Conservation (phyloP, 2,329 filamentous ascomycete species). For the Hortaea werneckii region DNA sequence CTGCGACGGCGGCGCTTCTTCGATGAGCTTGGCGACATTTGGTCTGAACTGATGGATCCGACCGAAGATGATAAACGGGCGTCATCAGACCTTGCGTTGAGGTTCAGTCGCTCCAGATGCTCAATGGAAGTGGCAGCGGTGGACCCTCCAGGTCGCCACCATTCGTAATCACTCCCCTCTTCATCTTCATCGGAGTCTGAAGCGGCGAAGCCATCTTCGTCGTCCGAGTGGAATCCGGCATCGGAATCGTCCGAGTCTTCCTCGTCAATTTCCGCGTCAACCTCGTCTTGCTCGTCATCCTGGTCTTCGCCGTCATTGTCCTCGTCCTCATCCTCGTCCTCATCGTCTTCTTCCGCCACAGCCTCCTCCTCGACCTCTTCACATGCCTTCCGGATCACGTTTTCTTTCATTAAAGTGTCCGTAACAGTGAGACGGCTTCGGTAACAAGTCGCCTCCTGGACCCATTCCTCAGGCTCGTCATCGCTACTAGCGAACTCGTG, state of each 20-base stretch:
- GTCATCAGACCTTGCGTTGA: slow-evolving; percentile 34
- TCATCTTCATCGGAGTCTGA: slow-evolving; percentile 51
- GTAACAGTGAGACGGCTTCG: slow-evolving; percentile 70
- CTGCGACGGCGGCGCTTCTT: slow-evolving; percentile 7
- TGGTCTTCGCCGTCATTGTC: slow-evolving; percentile 37
- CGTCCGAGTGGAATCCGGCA: slow-evolving; percentile 72
- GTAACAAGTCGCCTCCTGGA: slow-evolving; percentile 56
- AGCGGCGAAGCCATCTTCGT: slow-evolving; percentile 60
- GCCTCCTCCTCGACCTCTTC: slow-evolving; percentile 89
- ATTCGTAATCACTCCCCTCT: slow-evolving; percentile 57
- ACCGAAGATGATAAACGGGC: slow-evolving; percentile 45
- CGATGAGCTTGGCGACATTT: slow-evolving; percentile 10
- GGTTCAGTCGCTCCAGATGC: slow-evolving; percentile 35
- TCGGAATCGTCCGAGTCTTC: slow-evolving; percentile 30
- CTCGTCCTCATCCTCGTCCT: slow-evolving; percentile 46
- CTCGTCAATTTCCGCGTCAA: slow-evolving; percentile 14
- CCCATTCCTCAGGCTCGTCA: slow-evolving; percentile 83
- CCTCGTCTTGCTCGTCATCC: slow-evolving; percentile 38
- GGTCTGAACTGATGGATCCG: slow-evolving; percentile 37
- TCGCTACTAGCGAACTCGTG: slow-evolving; percentile 86
- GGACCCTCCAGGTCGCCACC: slow-evolving; percentile 53
- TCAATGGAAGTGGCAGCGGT: slow-evolving; percentile 47
- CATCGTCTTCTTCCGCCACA: slow-evolving; percentile 51
- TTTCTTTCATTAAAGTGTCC: slow-evolving; percentile 85
- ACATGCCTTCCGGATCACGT: slow-evolving; percentile 71